Evolutionary conservation across 768 basidiomycete genomes (phyloP).

Genomic region (Suillus cothurnatus): DNA sequence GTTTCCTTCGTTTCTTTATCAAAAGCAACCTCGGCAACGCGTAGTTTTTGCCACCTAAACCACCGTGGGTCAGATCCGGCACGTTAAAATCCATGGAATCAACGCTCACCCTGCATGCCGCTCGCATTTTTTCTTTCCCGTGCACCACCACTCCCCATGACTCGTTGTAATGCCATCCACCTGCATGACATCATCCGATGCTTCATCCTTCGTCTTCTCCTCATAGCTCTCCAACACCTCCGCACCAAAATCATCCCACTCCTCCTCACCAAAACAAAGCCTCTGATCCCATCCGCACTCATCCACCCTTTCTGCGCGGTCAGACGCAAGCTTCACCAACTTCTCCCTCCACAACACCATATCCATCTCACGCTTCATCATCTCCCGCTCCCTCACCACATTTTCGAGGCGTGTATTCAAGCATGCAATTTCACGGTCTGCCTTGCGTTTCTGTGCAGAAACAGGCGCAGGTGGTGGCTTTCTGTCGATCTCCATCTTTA

Average conservation of each 20-base stretch:
- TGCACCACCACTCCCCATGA: constrained; percentile 76
- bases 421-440: constrained; percentile 56
- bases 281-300: constrained; percentile 91
- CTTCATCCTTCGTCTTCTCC: constrained; percentile 36
- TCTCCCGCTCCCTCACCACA: constrained; percentile 62
- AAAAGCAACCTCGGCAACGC: constrained; percentile 67
- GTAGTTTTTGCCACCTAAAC: constrained; percentile 77
- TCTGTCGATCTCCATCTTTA: constrained; percentile 24
- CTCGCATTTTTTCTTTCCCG: constrained; percentile 72
- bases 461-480: constrained; percentile 22
- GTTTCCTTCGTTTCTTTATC: constrained; percentile 79
- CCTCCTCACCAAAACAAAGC: constrained; percentile 80
- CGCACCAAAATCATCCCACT: constrained; percentile 69
- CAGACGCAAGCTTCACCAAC: constrained; percentile 65
- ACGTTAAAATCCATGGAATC: not conserved
- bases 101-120: constrained; percentile 70
- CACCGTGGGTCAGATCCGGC: constrained; percentile 13
- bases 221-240: constrained; percentile 75
- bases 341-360: constrained; percentile 70
- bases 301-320: constrained; percentile 61
- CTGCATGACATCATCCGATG: constrained; percentile 40
- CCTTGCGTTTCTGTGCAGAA: constrained; percentile 46
- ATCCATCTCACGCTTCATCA: constrained; percentile 69
- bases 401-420: constrained; percentile 56
- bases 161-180: constrained; percentile 33